These are phyloP conservation scores for Vigna hirtella DNA, from an alignment of 306 rosid genomes.

Conservation along the genomic window DNA sequence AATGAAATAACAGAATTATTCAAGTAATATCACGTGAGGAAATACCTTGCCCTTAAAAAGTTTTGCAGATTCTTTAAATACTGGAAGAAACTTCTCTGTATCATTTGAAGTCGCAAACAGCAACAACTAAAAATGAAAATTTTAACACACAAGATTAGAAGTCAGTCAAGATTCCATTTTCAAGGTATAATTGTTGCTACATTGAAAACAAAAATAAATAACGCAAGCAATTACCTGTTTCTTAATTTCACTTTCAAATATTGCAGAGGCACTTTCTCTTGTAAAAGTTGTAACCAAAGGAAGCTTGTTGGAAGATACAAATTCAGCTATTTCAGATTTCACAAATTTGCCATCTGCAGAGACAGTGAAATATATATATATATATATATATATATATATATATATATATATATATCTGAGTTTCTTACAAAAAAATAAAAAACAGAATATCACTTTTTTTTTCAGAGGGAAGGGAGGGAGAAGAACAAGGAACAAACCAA, in stretches of 20 bases:
- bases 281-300: conserved; percentile 82
- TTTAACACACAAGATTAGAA: conserved; percentile 45
- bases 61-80: conserved; percentile 78
- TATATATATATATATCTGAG: conserved; percentile 17
- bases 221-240: conserved; percentile 72
- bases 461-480: neutral
- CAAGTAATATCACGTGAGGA: conserved; percentile 33
- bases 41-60: conserved; percentile 89
- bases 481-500: conserved; percentile 65
- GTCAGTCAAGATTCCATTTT: conserved; percentile 19
- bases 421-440: conserved; percentile 4
- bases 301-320: conserved; percentile 93
- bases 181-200: conserved; percentile 32
- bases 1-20: conserved; percentile 25
- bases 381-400: conserved; percentile 20
- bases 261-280: conserved; percentile 72
- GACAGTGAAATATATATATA: conserved; percentile 38
- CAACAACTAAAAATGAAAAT: conserved; percentile 61
- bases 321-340: conserved; percentile 74
- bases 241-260: conserved; percentile 89
- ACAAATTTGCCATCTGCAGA: conserved; percentile 79
- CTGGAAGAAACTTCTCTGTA: conserved; percentile 68
- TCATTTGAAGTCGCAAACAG: conserved; percentile 79
- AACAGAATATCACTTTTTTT: neutral
- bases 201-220: conserved; percentile 16